phyloP scores from a whole-genome alignment of 2,329 filamentous ascomycete genomes.

The Amauroascus verrucosus region DNA sequence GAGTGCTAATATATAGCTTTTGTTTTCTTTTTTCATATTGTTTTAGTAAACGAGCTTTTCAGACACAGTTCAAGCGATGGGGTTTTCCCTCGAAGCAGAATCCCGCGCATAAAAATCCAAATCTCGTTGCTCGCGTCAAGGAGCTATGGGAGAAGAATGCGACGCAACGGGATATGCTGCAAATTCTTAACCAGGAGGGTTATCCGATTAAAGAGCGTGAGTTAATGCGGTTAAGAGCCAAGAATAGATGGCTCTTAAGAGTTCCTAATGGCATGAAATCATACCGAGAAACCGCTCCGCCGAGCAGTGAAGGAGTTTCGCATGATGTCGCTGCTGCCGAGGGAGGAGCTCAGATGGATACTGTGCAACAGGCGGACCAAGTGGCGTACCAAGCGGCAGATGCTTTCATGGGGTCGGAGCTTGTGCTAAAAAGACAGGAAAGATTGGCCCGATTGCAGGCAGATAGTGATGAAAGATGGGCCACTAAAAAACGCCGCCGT shows the following conservation, averaged over 20 bases:
- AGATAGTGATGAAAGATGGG: slow-evolving; percentile 54
- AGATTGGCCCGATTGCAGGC: slow-evolving; percentile 46
- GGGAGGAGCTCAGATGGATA: neutral
- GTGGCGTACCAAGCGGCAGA: slow-evolving; percentile 4
- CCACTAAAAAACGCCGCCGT: slow-evolving; percentile 55
- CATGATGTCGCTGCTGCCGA: neutral
- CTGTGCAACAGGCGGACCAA: neutral
- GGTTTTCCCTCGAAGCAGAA: slow-evolving; percentile 66
- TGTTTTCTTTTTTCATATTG: neutral
- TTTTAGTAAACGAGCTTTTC: slow-evolving; percentile 63
- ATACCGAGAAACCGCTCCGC: slow-evolving; percentile 20
- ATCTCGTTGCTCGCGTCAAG: slow-evolving; percentile 57
- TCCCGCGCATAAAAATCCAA: slow-evolving; percentile 58
- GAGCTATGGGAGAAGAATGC: slow-evolving; percentile 70
- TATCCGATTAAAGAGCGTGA: slow-evolving; percentile 63
- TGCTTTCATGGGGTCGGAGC: slow-evolving; percentile 35
- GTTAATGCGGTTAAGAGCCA: slow-evolving; percentile 57
- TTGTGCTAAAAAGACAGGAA: slow-evolving; percentile 45
- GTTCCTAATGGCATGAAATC: slow-evolving; percentile 49
- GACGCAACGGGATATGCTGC: slow-evolving; percentile 62
- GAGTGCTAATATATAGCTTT: neutral
- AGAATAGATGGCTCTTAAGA: slow-evolving; percentile 58
- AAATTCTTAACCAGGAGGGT: slow-evolving; percentile 59
- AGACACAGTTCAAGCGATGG: slow-evolving; percentile 69
- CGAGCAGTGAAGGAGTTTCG: neutral